Evolutionary conservation across 345 rosid genomes (phyloP), one percentile per base, ranked within the genome.

Genomic region (Hirschfeldia incana): DNA sequence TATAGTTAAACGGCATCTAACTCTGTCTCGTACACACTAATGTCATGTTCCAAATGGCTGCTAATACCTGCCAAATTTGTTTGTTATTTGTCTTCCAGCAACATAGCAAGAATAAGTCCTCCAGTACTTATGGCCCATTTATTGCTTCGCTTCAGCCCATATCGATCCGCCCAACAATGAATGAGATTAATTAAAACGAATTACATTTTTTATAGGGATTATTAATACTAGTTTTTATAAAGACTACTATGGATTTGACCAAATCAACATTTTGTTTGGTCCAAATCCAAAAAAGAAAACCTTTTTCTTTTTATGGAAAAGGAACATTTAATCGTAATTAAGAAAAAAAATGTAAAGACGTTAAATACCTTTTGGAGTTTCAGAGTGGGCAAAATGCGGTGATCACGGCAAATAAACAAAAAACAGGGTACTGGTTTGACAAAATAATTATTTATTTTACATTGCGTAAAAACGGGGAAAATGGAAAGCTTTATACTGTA

Each of bases 311-410:
- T 32, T 7, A 36, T 66, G 13, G 46, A 16, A 67, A 32, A 59
- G 65, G 15, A 46, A 44, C 70, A 34, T 77, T 69, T 69, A 63
- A 49, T 51, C 58, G 17, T 37, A 53, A 2, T 8, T 8, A 7
- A 21, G 21, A 21, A 17, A 12, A 36, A 28, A n/a, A 71, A 64
- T 63, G 49, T 34, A 11, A 11, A 70, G 65, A 62, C 30, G 55
- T 51, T 59, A 32, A 32, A 10, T 32, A 59, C 74, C 74, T 73
- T 79, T 79, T 79, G 74, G 74, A 60, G 57, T 36, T 67, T 60
- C 39, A 67, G 73, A 78, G 64, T 73, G 34, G 77, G 65, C 5
- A 67, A 67, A 73, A 3, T 72, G 77, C 82, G 77, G 78, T 79
- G 74, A 79, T 79, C 55, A 73, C 70, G 82, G 78, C 78, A 65